phyloP scores from a whole-genome alignment of 352 stramenopile genomes.

The Pythium chondricola region DNA sequence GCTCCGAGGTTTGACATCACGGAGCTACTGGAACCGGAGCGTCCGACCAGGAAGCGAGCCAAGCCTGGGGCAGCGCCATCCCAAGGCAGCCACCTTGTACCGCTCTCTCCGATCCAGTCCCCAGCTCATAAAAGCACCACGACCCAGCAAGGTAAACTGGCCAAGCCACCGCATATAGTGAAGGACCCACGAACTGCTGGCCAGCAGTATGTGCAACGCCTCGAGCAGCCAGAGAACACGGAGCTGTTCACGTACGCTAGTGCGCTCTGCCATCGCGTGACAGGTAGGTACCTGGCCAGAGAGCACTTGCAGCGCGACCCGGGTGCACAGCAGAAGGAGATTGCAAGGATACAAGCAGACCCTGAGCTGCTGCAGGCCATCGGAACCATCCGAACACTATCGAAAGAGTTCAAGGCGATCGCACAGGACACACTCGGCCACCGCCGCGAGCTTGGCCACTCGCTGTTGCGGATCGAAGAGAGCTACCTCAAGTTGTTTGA shows the following conservation, averaged over 20 bases:
- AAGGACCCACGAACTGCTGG: neutral
- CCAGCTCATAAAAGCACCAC: neutral
- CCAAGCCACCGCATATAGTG: neutral
- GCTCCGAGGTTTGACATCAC: constrained; percentile 8
- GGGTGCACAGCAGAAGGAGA: constrained; percentile 42
- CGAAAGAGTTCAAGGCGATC: constrained; percentile 60
- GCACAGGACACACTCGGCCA: constrained; percentile 56
- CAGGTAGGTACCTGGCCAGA: constrained; percentile 48
- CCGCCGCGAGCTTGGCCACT: constrained; percentile 53
- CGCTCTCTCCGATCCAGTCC: constrained; percentile 11
- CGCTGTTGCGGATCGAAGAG: constrained; percentile 65
- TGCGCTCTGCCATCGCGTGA: constrained; percentile 55
- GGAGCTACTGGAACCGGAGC: constrained; percentile 2
- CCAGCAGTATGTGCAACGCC: constrained; percentile 27
- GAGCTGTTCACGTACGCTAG: constrained; percentile 68
- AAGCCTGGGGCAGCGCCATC: constrained; percentile 8
- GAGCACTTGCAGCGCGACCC: constrained; percentile 35
- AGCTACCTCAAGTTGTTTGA: constrained; percentile 75
- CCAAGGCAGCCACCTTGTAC: neutral
- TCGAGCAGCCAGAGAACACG: constrained; percentile 48
- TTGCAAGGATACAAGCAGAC: constrained; percentile 48
- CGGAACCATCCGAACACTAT: constrained; percentile 39
- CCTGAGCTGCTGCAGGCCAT: constrained; percentile 58
- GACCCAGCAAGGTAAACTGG: neutral
- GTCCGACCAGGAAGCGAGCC: constrained; percentile 10